Evolutionary conservation across 768 basidiomycete species (phyloP).

Genomic region (Serendipita sp.): DNA sequence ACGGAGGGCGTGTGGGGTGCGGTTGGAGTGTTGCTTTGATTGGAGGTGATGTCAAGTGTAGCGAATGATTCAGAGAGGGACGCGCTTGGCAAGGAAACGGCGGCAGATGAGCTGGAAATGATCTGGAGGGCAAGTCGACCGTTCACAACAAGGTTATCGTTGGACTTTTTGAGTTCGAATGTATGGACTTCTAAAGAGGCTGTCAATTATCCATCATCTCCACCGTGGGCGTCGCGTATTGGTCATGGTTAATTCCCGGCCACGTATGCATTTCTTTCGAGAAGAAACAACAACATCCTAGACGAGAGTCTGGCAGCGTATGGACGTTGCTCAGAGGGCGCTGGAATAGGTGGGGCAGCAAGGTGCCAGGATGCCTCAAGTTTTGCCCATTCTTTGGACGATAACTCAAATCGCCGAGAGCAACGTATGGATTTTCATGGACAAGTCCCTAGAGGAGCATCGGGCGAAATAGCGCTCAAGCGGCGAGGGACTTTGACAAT

Average conservation of each 20-base stretch:
- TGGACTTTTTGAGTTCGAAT: slow-evolving; percentile 94
- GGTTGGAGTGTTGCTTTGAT: slow-evolving; percentile 52
- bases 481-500: not conserved
- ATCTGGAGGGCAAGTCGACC: slow-evolving; percentile 82
- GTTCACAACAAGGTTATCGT: slow-evolving; percentile 93
- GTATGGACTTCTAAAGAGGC: slow-evolving; percentile 78
- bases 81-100: slow-evolving; percentile 13
- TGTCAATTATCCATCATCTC: too few species aligned
- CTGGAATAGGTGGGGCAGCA: too few species aligned
- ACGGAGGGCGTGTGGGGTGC: slow-evolving; percentile 26
- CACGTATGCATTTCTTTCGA: too few species aligned
- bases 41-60: slow-evolving; percentile 38
- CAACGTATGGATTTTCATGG: too few species aligned
- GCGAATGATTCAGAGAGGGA: slow-evolving; percentile 18
- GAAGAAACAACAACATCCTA: too few species aligned
- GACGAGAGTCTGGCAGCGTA: not conserved
- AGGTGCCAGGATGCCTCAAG: too few species aligned
- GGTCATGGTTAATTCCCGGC: too few species aligned
- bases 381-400: too few species aligned
- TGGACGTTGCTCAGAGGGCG: too few species aligned
- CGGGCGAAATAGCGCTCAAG: not conserved
- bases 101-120: slow-evolving; percentile 36
- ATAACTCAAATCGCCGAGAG: too few species aligned
- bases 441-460: not conserved
- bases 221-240: too few species aligned